Conservation (phyloP, 2,329 filamentous ascomycete species). For the Epicoccum sorghinum region DNA sequence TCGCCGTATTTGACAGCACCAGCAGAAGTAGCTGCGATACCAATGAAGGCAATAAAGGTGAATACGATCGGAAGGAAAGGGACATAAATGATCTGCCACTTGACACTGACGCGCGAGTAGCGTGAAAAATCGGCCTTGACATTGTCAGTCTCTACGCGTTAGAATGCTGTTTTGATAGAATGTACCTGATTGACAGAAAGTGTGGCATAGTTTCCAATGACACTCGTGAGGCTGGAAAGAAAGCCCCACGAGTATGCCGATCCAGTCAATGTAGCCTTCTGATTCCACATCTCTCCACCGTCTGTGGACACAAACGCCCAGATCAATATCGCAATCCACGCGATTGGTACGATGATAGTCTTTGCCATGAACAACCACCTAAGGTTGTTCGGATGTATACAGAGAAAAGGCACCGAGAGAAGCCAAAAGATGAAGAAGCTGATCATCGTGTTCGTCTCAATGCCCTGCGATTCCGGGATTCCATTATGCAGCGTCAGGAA, state of each 20-base stretch:
- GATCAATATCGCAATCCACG: constrained; percentile 66
- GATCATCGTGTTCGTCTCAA: constrained; percentile 62
- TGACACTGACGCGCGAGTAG: constrained; percentile 55
- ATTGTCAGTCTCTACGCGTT: constrained; percentile 10
- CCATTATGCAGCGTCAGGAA: constrained; percentile 61
- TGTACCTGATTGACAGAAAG: constrained; percentile 57
- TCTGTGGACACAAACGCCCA: constrained; percentile 66
- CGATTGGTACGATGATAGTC: constrained; percentile 58
- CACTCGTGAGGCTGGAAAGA: constrained; percentile 56
- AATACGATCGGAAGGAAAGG: constrained; percentile 60
- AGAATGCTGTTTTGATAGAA: neutral
- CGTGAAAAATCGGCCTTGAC: constrained; percentile 63
- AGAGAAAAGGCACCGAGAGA: constrained; percentile 60
- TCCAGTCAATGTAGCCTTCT: constrained; percentile 55
- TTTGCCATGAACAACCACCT: constrained; percentile 60
- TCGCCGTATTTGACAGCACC: constrained; percentile 58
- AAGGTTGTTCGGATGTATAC: constrained; percentile 62
- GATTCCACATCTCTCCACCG: constrained; percentile 56
- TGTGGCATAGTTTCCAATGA: constrained; percentile 59
- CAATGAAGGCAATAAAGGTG: constrained; percentile 61
- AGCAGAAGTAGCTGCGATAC: constrained; percentile 65
- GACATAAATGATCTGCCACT: constrained; percentile 59
- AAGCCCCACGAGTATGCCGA: constrained; percentile 61
- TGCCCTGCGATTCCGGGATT: constrained; percentile 58
- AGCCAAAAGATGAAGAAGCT: constrained; percentile 65